Base-by-base conservation (phyloP, 1,139 yeast genomes). In the Saccharomyces hybrid region DNA sequence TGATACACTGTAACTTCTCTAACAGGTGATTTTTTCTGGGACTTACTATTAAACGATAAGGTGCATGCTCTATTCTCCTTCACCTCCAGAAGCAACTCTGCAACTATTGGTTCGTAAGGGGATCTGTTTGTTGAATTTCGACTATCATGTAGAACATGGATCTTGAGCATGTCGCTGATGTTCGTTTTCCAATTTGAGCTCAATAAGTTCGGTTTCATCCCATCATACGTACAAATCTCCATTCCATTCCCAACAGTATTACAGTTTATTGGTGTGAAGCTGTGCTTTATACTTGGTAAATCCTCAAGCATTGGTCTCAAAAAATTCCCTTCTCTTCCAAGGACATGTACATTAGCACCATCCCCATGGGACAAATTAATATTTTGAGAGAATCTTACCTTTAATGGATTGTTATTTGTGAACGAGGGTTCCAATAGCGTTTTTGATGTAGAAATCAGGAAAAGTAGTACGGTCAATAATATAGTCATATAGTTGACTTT, bases 61-160 rank as follows among this genome's bases (percentile, higher is more conserved):
- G 74, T 74, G 70, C 96, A 88, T 58, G 77, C 75, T 63, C 95
- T 78, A 66, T 83, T 84, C 46, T 83, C 81, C 23, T 78, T 77
- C 1, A 81, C 88, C 48, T 74, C 73, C 52, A 88, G 79, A 54
- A 71, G 71, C 46, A 88, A 63, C 57, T 84, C 84, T 0, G 88
- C 90, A 31, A 78, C 77, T 57, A 84, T 75, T 51, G 90, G 86
- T 0, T 88, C 86, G 67, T 81, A 85, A 28, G 84, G 84, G 16
- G 80, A 78, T 48, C 70, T 62, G 14, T 64, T 60, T 7, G 61
- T 56, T n/a, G 66, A 65, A 41, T 68, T 67, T 6, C 76, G 72
- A 48, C 81, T 77, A 60, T 82, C 78, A 46, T 74, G 75, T 52
- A 83, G 58, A 8, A 84, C 73, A 28, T 79, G 76, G 5, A 86